Evolutionary conservation across 768 basidiomycete species (phyloP), one percentile per base, ranked within the genome.

Genomic region (Panus rudis): DNA sequence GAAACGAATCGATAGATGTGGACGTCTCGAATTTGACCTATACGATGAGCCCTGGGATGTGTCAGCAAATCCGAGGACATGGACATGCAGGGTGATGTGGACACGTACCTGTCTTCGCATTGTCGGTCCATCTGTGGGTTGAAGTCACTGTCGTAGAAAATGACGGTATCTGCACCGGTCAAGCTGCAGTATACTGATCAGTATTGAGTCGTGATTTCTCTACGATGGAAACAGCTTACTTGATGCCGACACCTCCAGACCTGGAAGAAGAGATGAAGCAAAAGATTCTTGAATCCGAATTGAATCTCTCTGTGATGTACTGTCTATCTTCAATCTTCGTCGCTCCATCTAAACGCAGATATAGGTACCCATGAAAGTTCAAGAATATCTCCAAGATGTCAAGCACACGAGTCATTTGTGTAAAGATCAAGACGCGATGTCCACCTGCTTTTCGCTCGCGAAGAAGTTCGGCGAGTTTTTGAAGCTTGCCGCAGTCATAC

Each of bases 121-220:
- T 99, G 94, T 34, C 86, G 72, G 61, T 99, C 94, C 88, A 94
- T 96, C 60, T 96, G 93, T 1, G 93, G 93, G 54, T 91, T 92
- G 70, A 94, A 96, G 61, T 96, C 92, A 47, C 89, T 90, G 58
- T 97, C 94, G 57, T 94, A 98, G 62, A 99, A 93, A 42, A 99
- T 78, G 54, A 99, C 94, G 0, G 96, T 97, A 57, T 94, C 92
- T 16, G 92, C 92, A 14, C 87, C 87, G 5, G 84, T 86, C 49
- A 87, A 58, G 62, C 90, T 83, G 60, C 34, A 58, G 53, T 41
- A 40, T 24, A 45, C 52, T 22, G n/a, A 53, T 52, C 45, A 50
- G 47, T 38, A 43, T 23, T 55, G 12, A 35, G 33, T 17, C 6
- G 16, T 17, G 8, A 16, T 35, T 16, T 30, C 28, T n/a, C n/a